Base-by-base conservation (phyloP, 805 yeast species). In the Candida xiaguanensis region DNA sequence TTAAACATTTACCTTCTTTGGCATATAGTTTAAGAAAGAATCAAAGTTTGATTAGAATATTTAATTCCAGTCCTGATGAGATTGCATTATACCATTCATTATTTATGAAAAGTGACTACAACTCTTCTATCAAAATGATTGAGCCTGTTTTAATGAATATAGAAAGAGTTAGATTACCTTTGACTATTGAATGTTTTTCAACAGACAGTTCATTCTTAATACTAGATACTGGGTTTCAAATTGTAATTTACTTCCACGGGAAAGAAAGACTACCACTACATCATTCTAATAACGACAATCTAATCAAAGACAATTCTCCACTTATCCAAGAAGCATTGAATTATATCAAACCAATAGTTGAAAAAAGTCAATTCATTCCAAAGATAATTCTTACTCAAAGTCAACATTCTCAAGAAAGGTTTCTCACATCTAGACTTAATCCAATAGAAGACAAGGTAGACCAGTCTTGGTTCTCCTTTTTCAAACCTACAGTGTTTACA, bases 31-130 rank as follows among this genome's bases (percentile, higher is more conserved):
- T 70, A 39, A 48, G 69, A 35, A 54, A 59, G 37, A 64, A 64
- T 36, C 64, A 62, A 3, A 63, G 59, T 23, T 57, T 70, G 20
- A 46, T 68, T 7, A 49, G 57, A 28, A 59, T 64, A 3, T 68
- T 67, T 49, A 69, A 69, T 43, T 58, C 67, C 8, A 61, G 68
- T 36, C 75, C 75, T 0, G 75, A 70, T 40, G 75, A 70, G 46
- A 65, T 73, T n/a, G 67, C 73, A 11, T 59, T 45, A 43, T 56
- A 65, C 42, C 70, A 67, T 42, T 55, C 56, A 32, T 49, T 59
- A 54, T 63, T 64, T 30, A 38, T 56, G 34, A 51, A 43, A 30
- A 37, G 52, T 18, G 39, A 46, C 6, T 31, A 42, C 11, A 44
- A 48, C 3, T 36, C 37, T 5, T 54, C 69, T 1, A 31, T 50